These are phyloP conservation scores for Penicillium cosmopolitanum DNA, from an alignment of 495 filamentous ascomycete species.

Conservation along the genomic window DNA sequence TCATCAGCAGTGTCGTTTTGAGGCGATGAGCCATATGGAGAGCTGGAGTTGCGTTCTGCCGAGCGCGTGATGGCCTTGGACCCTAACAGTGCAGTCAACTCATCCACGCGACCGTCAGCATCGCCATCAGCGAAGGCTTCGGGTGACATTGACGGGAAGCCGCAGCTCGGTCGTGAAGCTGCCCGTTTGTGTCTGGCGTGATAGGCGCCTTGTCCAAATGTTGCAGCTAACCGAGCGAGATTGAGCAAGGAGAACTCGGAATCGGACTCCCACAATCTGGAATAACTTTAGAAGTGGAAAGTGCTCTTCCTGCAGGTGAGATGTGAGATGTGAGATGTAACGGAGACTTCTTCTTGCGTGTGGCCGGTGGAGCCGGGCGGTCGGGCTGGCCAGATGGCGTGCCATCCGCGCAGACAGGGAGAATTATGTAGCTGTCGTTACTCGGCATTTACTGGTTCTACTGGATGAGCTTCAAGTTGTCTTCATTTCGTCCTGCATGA, in stretches of 20 bases:
- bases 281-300: too few species aligned
- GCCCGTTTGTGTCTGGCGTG: background rate
- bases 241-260: background rate
- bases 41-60: slow-evolving; percentile 2
- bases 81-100: slow-evolving; percentile 27
- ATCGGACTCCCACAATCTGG: too few species aligned
- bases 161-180: background rate
- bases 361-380: background rate
- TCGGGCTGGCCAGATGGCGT: background rate
- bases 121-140: slow-evolving; percentile 11
- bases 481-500: too few species aligned
- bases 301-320: background rate
- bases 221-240: background rate
- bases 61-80: slow-evolving; percentile 3
- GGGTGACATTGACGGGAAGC: background rate
- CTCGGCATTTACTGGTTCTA: too few species aligned
- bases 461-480: too few species aligned
- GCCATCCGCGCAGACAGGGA: too few species aligned
- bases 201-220: background rate
- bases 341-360: background rate
- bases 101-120: slow-evolving; percentile 14
- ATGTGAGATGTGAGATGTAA: background rate
- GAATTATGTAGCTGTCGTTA: too few species aligned
- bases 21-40: slow-evolving; percentile 7
- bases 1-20: background rate